Evolutionary conservation across 108 stramenopile genomes (phyloP), one percentile per base, ranked within the genome.

Genomic region (Conticribra guillardii): DNA sequence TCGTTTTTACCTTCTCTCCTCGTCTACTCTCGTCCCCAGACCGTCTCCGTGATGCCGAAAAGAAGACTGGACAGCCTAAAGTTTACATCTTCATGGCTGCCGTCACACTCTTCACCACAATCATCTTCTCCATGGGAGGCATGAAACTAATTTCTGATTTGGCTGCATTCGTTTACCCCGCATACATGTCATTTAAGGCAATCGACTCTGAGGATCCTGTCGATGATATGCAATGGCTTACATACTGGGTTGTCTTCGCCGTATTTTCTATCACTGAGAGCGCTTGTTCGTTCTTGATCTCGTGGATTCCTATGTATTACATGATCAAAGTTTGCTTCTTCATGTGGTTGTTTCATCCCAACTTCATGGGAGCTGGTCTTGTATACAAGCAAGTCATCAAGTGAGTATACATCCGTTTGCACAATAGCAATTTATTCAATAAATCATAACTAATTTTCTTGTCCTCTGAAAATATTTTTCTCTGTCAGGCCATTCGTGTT

Each of bases 171-270:
- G 74, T 95, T 18, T 99, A 97, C 85, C 98, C 98, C 21, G 96
- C 96, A 4, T 97, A 96, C 91, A 95, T 96, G 91, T 96, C 96
- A 15, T 97, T 99, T 80, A 96, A 96, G 74, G 95, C 96, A 23
- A 92, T 99, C 76, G 98, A 97, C 56, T 81, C 88, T 19, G 70
- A 73, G 28, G 67, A 67, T 27, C 71, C 82, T 21, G 76, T 70
- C 24, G 96, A 96, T 54, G 95, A 96, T 64, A 92, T 87, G 5
- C 96, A 97, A 68, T 99, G 98, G 98, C 85, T 98, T 37, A 96
- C 94, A 17, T 98, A 98, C 83, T 98, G 98, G 98, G 95, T 97
- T 31, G 94, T 97, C 26, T 98, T 96, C 55, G 87, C 87, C 21
- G 80, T 82, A 24, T 83, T 96, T 67, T 84, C 83, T 41, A 85